These are phyloP conservation scores for Schizochytrium sp. DNA, from an alignment of 108 stramenopile species.

Conservation along the genomic window DNA sequence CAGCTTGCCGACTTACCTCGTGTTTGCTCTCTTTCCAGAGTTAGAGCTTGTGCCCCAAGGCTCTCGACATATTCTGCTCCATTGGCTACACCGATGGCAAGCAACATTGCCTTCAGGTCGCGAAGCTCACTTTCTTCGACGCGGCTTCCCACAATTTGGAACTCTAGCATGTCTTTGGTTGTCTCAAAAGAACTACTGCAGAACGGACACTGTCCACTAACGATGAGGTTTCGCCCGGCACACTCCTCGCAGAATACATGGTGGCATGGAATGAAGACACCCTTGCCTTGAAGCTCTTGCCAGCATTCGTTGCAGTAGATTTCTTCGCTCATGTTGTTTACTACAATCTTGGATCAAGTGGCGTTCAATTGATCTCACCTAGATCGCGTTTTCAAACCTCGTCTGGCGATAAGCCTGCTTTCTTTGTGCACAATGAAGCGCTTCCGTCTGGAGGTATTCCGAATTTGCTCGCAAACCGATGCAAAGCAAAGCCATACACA, in stretches of 20 bases:
- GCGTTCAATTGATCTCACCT: too few species aligned
- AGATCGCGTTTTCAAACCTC: too few species aligned
- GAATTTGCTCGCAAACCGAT: too few species aligned
- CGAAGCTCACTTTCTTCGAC: not conserved
- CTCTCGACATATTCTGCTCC: not conserved
- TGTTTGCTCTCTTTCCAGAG: constrained; percentile 11
- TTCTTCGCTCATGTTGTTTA: not conserved
- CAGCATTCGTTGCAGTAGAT: constrained; percentile 37
- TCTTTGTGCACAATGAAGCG: too few species aligned
- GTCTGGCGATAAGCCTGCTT: too few species aligned
- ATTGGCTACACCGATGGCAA: constrained; percentile 16
- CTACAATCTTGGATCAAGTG: too few species aligned
- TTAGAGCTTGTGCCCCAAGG: not conserved
- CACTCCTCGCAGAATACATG: constrained; percentile 25
- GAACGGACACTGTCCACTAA: not conserved
- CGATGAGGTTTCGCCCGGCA: constrained; percentile 12
- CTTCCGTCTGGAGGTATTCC: too few species aligned
- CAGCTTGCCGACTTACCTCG: not conserved
- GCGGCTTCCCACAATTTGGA: not conserved
- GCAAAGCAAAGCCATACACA: too few species aligned
- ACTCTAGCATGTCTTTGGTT: constrained; percentile 11
- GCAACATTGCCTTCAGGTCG: constrained; percentile 13
- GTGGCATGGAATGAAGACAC: not conserved
- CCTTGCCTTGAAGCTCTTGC: constrained; percentile 4
- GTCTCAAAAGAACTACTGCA: not conserved